Evolutionary conservation across 2,329 filamentous ascomycete species (phyloP).

Genomic region (Penicillium sp.): DNA sequence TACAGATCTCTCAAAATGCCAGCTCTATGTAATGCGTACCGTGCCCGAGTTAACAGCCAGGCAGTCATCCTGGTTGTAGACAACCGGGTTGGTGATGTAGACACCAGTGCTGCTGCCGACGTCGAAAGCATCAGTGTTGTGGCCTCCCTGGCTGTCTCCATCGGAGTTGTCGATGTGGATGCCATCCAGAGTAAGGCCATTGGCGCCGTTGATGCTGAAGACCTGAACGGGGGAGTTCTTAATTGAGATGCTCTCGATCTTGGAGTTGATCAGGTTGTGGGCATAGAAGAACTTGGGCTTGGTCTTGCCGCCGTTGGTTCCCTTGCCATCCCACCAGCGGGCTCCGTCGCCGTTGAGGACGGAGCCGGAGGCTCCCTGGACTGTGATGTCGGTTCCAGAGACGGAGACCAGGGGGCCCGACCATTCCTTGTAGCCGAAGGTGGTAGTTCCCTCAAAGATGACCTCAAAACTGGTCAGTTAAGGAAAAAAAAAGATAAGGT

Average conservation of each 20-base stretch:
- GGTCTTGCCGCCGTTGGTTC: conserved; percentile 55
- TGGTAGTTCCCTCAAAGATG: conserved; percentile 1
- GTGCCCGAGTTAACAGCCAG: conserved; percentile 60
- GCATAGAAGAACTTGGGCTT: conserved; percentile 68
- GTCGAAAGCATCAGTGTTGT: conserved; percentile 56
- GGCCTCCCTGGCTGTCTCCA: conserved; percentile 49
- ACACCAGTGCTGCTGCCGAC: conserved; percentile 45
- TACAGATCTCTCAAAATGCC: background rate
- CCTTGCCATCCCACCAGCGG: conserved; percentile 28
- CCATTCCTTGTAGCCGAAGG: conserved; percentile 4
- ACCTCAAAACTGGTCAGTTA: background rate
- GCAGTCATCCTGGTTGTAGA: conserved; percentile 63
- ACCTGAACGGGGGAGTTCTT: conserved; percentile 43
- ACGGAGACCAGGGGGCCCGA: background rate
- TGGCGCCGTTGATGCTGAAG: conserved; percentile 42
- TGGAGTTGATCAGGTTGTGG: conserved; percentile 34
- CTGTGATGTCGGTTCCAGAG: conserved; percentile 1
- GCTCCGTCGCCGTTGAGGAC: conserved; percentile 2
- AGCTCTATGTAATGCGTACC: conserved; percentile 19
- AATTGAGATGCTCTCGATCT: conserved; percentile 36
- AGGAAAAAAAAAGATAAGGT: conserved; percentile 38
- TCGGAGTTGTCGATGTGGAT: conserved; percentile 52
- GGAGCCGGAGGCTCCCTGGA: background rate
- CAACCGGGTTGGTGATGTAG: conserved; percentile 52
- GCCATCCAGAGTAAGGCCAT: conserved; percentile 49